Base-by-base conservation (phyloP, 106 monocot species). In the Alisma plantagoaquatica region DNA sequence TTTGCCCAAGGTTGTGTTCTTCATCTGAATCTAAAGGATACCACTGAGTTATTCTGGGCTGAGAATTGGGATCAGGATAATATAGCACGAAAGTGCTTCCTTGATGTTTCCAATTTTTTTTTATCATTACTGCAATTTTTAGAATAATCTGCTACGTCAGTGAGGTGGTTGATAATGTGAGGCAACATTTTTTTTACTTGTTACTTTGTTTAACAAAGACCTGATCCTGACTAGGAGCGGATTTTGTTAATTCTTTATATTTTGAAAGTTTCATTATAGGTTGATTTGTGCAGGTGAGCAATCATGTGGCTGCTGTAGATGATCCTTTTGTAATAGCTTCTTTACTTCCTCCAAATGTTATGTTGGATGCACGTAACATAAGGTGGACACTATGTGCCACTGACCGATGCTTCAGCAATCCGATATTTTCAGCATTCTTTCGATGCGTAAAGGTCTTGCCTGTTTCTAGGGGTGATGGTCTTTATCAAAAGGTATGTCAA, bases 301-400 rank as follows among this genome's bases (percentile, higher is more conserved):
- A 92, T 74, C 86, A 92, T 76, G 92, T 92, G 17, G 92, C 92
- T 16, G 62, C 92, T 63, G 54, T 92, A 22, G 86, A 92, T 69
- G 92, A 92, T 15, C 92, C 92, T 22, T 67, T 92, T 69, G 76
- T 92, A n/a, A 79, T 87, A 46, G 82, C 92, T 28, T 92, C 92
- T 52, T 46, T 86, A 43, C 66, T 92, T 38, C 86, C 86, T 54
- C 86, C 86, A 69, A 85, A 69, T 31, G 45, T 73, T 20, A 77
- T 92, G 76, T 31, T 82, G 50, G 73, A 92, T 66, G 66, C 92
- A 38, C 78, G 49, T 42, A 82, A 92, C 50, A 32, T 86, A 45
- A 92, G 86, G 66, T 92, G 86, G 92, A 92, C 86, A 22, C 48
- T 92, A 5, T 92, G 92, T 71, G 92, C 92, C 41, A 79, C 70